These are phyloP conservation scores for Leucocoprinus sp. DNA, from an alignment of 768 basidiomycete species.

Conservation along the genomic window DNA sequence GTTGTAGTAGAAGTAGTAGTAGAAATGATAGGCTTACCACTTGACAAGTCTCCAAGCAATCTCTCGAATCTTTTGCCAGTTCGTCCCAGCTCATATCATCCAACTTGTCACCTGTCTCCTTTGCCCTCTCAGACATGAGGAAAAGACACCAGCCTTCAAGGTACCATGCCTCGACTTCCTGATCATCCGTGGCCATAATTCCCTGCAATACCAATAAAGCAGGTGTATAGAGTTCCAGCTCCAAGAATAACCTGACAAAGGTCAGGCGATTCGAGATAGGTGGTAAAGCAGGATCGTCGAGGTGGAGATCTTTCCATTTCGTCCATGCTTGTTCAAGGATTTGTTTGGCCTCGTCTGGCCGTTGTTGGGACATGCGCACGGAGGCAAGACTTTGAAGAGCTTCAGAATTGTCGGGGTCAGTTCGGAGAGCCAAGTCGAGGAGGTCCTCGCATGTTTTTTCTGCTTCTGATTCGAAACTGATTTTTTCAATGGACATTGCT, in stretches of 20 bases:
- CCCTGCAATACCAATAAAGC: conserved; percentile 74
- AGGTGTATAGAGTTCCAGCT: conserved; percentile 60
- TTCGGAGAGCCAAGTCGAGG: conserved; percentile 60
- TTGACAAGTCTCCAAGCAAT: conserved; percentile 79
- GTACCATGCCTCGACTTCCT: conserved; percentile 89
- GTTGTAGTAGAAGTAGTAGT: not conserved
- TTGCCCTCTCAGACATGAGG: conserved; percentile 67
- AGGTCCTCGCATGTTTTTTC: conserved; percentile 77
- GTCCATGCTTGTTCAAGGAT: conserved; percentile 63
- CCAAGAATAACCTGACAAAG: conserved; percentile 77
- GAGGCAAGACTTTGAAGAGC: conserved; percentile 76
- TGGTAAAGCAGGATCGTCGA: conserved; percentile 64
- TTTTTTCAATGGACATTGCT: not conserved
- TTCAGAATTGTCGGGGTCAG: conserved; percentile 71
- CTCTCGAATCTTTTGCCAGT: conserved; percentile 67
- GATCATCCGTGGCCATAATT: conserved; percentile 72
- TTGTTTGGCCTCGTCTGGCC: conserved; percentile 72
- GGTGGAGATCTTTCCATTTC: conserved; percentile 62
- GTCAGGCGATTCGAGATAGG: conserved; percentile 63
- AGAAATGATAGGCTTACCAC: conserved; percentile 39
- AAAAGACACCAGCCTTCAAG: conserved; percentile 93
- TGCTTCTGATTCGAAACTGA: conserved; percentile 75
- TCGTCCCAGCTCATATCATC: conserved; percentile 66
- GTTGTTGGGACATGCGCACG: conserved; percentile 81
- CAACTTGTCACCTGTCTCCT: conserved; percentile 41